Evolutionary conservation across 805 yeast genomes (phyloP).

Genomic region (Candida krabiensis): DNA sequence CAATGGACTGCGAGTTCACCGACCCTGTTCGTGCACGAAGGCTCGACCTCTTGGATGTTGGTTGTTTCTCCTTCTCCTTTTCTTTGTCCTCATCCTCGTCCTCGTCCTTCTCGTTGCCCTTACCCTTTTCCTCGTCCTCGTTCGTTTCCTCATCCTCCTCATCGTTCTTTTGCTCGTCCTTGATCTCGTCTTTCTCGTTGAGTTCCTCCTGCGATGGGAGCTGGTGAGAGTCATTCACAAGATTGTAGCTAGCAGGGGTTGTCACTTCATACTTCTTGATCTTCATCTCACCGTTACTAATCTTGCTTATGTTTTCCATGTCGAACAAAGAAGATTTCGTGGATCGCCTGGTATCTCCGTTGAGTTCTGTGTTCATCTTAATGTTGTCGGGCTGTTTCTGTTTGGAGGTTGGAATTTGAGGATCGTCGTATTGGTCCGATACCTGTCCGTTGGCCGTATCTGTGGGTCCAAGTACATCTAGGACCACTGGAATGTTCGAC

Average conservation of each 20-base stretch:
- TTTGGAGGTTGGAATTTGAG: too few relatives aligned
- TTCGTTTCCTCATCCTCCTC: too few relatives aligned
- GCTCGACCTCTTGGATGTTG: conserved; percentile 1
- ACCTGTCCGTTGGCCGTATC: too few relatives aligned
- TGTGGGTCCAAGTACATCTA: too few relatives aligned
- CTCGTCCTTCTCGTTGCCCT: not conserved
- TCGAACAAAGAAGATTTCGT: not conserved
- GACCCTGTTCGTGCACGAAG: not conserved
- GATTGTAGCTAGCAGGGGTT: too few relatives aligned
- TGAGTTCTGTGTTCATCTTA: conserved; percentile 4
- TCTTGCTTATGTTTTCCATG: conserved; percentile 5
- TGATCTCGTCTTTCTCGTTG: too few relatives aligned
- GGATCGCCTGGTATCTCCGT: conserved; percentile 4
- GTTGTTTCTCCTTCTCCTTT: not conserved
- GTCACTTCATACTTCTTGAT: conserved; percentile 15
- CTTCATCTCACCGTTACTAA: conserved; percentile 15
- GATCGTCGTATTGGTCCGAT: too few relatives aligned
- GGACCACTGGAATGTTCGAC: too few relatives aligned
- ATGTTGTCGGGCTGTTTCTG: too few relatives aligned
- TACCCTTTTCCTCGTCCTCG: not conserved
- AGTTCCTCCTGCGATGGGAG: too few relatives aligned
- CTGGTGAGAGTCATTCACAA: too few relatives aligned
- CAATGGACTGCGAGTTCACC: not conserved
- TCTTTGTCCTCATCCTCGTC: not conserved
- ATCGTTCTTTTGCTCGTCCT: too few relatives aligned